These are phyloP conservation scores for Azolla pinnata DNA, from an alignment of 75 land plant species.

Conservation along the genomic window DNA sequence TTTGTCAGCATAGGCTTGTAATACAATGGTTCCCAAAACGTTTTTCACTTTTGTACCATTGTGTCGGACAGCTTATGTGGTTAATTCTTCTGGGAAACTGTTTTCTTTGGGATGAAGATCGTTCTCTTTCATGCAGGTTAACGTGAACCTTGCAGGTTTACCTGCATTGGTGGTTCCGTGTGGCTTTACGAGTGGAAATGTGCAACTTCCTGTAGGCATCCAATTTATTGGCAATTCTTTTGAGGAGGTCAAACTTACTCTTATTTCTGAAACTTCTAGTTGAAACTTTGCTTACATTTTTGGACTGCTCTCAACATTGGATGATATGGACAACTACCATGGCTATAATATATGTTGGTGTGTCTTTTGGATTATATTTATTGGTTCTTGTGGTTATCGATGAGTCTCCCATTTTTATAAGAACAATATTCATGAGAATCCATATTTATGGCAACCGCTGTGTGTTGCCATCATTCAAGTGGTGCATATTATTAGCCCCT, in stretches of 20 bases:
- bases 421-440: background rate
- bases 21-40: no score
- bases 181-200: constrained; percentile 56
- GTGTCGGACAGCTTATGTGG: no score
- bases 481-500: no score
- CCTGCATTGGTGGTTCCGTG: constrained; percentile 92
- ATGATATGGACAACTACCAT: background rate
- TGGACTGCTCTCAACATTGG: background rate
- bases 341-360: background rate
- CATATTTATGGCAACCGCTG: no score
- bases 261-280: constrained; percentile 1
- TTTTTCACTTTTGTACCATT: no score
- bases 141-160: constrained; percentile 90
- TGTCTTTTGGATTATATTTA: background rate
- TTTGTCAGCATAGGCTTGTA: no score
- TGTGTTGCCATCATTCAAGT: no score
- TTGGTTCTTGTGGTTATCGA: background rate
- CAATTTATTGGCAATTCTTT: constrained; percentile 84
- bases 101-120: constrained; percentile 1
- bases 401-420: background rate
- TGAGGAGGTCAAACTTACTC: constrained; percentile 49
- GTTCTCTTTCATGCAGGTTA: constrained; percentile 52
- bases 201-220: constrained; percentile 77
- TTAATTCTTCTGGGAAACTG: no score
- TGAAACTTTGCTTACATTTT: no score